Percentiles rank a stretch among this genome's conserved stretches.
phyloP scores from a whole-genome alignment of 2,329 filamentous ascomycete genomes.

The Pseudogymnoascus sp. region DNA sequence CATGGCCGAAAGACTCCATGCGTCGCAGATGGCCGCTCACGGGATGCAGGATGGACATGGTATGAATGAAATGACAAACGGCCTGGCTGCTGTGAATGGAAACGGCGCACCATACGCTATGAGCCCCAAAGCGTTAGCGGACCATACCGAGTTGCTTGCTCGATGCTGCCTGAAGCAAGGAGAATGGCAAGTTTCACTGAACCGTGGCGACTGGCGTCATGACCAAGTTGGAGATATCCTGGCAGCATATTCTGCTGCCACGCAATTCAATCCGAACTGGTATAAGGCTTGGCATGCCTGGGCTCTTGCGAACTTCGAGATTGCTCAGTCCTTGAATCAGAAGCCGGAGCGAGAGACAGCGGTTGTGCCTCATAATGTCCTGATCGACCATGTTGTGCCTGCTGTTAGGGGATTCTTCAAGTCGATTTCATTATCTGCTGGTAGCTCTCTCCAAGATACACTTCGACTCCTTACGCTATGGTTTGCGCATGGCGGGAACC shows the following conservation, averaged over 20 bases:
- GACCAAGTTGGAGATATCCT: constrained; percentile 82
- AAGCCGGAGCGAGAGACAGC: constrained; percentile 21
- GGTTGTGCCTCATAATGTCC: constrained; percentile 52
- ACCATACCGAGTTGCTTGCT: constrained; percentile 67
- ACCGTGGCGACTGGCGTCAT: constrained; percentile 82
- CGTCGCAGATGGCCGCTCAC: constrained; percentile 22
- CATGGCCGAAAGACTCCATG: constrained; percentile 34
- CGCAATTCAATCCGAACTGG: constrained; percentile 87
- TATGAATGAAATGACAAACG: constrained; percentile 31
- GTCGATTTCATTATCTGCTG: constrained; percentile 84
- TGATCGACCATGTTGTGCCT: constrained; percentile 85
- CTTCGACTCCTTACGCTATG: constrained; percentile 86
- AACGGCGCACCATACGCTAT: constrained; percentile 36
- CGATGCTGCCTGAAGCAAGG: constrained; percentile 95
- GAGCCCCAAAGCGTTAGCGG: constrained; percentile 39
- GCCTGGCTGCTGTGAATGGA: constrained; percentile 19
- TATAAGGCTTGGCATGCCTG: constrained; percentile 99
- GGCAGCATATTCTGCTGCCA: constrained; percentile 83
- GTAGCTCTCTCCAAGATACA: constrained; percentile 92
- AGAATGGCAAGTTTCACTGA: constrained; percentile 84
- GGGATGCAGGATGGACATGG: constrained; percentile 26
- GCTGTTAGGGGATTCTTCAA: constrained; percentile 95
- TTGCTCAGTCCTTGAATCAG: constrained; percentile 66
- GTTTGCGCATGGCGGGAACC: constrained; percentile 86
- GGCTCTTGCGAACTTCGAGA: constrained; percentile 97